These are phyloP conservation scores for Ganoderma resinaceum DNA, from an alignment of 1,284 basidiomycete species.

Conservation along the genomic window DNA sequence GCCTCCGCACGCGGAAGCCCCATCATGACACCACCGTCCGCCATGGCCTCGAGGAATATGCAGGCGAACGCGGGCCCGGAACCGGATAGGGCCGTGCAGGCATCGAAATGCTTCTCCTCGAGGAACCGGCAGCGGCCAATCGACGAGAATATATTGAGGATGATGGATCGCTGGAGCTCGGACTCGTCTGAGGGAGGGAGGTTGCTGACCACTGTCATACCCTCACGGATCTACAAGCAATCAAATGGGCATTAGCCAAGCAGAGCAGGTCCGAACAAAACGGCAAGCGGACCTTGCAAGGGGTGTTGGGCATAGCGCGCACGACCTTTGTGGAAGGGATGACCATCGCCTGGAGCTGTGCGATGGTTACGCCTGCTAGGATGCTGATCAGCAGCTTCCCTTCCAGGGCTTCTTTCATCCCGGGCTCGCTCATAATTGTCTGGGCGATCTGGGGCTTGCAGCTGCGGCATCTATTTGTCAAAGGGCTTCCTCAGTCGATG, in stretches of 20 bases:
- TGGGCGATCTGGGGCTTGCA: conserved; percentile 95
- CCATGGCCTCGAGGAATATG: conserved; percentile 98
- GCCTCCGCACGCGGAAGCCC: conserved; percentile 95
- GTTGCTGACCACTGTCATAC: conserved; percentile 92
- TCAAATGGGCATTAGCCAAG: not conserved
- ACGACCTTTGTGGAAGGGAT: conserved; percentile 83
- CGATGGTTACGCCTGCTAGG: conserved; percentile 92
- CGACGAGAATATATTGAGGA: conserved; percentile 93
- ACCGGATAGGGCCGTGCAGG: conserved; percentile 95
- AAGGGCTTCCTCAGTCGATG: not conserved
- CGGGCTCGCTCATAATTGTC: conserved; percentile 75
- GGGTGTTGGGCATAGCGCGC: conserved; percentile 99
- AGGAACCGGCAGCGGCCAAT: conserved; percentile 94
- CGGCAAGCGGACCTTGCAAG: conserved; percentile 80
- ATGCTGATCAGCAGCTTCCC: conserved; percentile 97
- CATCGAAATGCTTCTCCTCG: conserved; percentile 98
- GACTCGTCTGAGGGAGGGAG: conserved; percentile 60
- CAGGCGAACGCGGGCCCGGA: conserved; percentile 98
- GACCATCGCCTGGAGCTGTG: conserved; percentile 83
- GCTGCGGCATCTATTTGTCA: conserved; percentile 48
- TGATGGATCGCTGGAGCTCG: conserved; percentile 75
- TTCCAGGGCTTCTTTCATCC: conserved; percentile 87
- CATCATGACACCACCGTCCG: conserved; percentile 99
- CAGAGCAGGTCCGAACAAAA: not conserved
- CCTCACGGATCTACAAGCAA: conserved; percentile 84